Conservation (phyloP, 148 eudicot species). For the Linanthus parryae region DNA sequence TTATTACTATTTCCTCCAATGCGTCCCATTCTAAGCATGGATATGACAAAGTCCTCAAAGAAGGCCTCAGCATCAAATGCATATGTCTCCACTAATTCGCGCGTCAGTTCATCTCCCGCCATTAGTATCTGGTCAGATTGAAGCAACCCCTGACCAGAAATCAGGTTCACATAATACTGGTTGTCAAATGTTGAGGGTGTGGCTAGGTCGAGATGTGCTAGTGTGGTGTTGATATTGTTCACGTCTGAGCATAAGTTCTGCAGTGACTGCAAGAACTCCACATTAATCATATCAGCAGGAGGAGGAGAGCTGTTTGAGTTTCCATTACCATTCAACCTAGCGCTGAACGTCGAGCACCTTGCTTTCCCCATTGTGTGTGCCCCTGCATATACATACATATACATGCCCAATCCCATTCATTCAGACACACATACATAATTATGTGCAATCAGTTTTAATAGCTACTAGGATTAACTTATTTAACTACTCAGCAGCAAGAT, state of each 20-base stretch:
- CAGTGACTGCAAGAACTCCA: constrained; percentile 49
- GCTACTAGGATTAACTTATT: no score
- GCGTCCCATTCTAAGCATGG: constrained; percentile 76
- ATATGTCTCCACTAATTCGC: constrained; percentile 32
- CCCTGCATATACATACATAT: no score
- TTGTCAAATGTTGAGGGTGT: constrained; percentile 72
- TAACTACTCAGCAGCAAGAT: no score
- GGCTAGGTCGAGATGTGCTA: constrained; percentile 58
- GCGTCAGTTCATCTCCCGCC: constrained; percentile 27
- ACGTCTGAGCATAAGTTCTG: constrained; percentile 48
- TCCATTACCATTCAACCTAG: constrained; percentile 44
- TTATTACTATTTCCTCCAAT: constrained; percentile 25
- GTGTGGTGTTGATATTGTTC: constrained; percentile 21
- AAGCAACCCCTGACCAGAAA: constrained; percentile 70
- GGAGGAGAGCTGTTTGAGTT: constrained; percentile 18
- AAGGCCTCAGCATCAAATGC: constrained; percentile 36
- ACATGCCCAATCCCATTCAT: no score
- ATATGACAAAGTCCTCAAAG: constrained; percentile 48
- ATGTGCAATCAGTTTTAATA: no score
- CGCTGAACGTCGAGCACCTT: constrained; percentile 61
- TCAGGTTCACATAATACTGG: constrained; percentile 67
- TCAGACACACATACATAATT: no score
- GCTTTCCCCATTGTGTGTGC: constrained; percentile 93
- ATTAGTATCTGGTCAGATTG: constrained; percentile 60
- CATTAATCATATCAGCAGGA: no score